Evolutionary conservation across 805 yeast species (phyloP).

Genomic region (Candida dajiaensis): DNA sequence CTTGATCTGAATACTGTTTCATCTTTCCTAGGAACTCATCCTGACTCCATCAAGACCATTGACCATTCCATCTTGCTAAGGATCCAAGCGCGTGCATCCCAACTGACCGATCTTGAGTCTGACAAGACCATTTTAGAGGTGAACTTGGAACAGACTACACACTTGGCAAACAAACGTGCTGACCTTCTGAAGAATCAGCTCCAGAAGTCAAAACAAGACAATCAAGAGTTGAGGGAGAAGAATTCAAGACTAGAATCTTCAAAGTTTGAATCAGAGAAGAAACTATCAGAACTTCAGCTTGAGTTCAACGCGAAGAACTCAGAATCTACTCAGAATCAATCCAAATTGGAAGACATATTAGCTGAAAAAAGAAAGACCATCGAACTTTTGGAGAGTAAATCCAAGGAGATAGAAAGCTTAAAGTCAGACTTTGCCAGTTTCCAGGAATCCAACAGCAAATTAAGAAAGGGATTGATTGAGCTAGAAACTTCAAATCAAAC

Average conservation of each 20-base stretch:
- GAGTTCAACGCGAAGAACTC: slow-evolving; percentile 6
- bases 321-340: slow-evolving; percentile 3
- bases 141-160: slow-evolving; percentile 35
- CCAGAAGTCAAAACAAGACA: slow-evolving; percentile 17
- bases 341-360: slow-evolving; percentile 10
- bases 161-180: slow-evolving; percentile 26
- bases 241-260: slow-evolving; percentile 16
- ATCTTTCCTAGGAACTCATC: slow-evolving; percentile 29
- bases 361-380: slow-evolving; percentile 27
- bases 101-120: slow-evolving; percentile 32
- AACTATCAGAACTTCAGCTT: slow-evolving; percentile 12
- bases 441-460: slow-evolving; percentile 28
- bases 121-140: slow-evolving; percentile 32
- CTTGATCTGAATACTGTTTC: slow-evolving; percentile 21
- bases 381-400: slow-evolving; percentile 31
- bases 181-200: slow-evolving; percentile 28
- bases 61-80: slow-evolving; percentile 21
- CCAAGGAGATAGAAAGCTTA: slow-evolving; percentile 29
- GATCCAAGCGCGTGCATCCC: slow-evolving; percentile 27
- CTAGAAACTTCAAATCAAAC: slow-evolving; percentile 31
- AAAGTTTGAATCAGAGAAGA: slow-evolving; percentile 18
- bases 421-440: slow-evolving; percentile 34
- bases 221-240: slow-evolving; percentile 19
- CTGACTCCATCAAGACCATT: slow-evolving; percentile 16
- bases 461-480: slow-evolving; percentile 36